A percentile compares a stretch with the other conserved stretches of the same genome.
These are phyloP conservation scores for Agastache rugosa DNA, from an alignment of 257 asterid species.

Conservation along the genomic window DNA sequence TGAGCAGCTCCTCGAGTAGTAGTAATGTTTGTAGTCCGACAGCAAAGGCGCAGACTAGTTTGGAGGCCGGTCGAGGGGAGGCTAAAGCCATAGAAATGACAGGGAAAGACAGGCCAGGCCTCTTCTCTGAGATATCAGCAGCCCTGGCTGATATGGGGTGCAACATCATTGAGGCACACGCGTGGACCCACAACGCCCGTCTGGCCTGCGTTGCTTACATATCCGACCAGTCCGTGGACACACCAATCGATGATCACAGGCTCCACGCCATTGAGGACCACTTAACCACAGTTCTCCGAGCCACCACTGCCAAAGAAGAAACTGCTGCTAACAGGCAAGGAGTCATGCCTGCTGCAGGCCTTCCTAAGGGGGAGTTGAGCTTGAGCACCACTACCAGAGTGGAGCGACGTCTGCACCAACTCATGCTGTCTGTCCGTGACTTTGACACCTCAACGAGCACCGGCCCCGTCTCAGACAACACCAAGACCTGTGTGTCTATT, in stretches of 20 bases:
- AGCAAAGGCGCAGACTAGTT: slow-evolving; percentile 29
- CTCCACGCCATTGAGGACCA: slow-evolving; percentile 69
- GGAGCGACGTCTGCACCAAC: slow-evolving; percentile 77
- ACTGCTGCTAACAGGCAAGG: slow-evolving; percentile 43
- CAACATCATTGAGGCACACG: slow-evolving; percentile 73
- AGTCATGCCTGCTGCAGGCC: slow-evolving; percentile 61
- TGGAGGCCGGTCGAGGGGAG: slow-evolving; percentile 38
- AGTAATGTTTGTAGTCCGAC: slow-evolving; percentile 18
- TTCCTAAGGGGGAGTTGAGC: slow-evolving; percentile 50
- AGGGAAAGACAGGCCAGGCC: slow-evolving; percentile 78
- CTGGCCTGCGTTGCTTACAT: slow-evolving; percentile 77
- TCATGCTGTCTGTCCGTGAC: slow-evolving; percentile 65
- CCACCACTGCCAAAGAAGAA: slow-evolving; percentile 49
- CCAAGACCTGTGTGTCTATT: slow-evolving; percentile 44
- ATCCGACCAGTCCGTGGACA: slow-evolving; percentile 46
- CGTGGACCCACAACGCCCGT: slow-evolving; percentile 79
- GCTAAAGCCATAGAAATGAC: slow-evolving; percentile 73
- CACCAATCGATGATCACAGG: slow-evolving; percentile 62
- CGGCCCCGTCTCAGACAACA: slow-evolving; percentile 32
- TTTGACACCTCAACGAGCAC: slow-evolving; percentile 50
- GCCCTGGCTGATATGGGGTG: slow-evolving; percentile 75
- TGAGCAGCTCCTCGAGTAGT: slow-evolving; percentile 43
- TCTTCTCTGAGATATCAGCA: slow-evolving; percentile 84
- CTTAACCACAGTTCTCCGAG: slow-evolving; percentile 67
- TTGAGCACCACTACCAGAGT: slow-evolving; percentile 56